Conservation (phyloP, 805 yeast species). For the Metschnikowia hibisci region DNA sequence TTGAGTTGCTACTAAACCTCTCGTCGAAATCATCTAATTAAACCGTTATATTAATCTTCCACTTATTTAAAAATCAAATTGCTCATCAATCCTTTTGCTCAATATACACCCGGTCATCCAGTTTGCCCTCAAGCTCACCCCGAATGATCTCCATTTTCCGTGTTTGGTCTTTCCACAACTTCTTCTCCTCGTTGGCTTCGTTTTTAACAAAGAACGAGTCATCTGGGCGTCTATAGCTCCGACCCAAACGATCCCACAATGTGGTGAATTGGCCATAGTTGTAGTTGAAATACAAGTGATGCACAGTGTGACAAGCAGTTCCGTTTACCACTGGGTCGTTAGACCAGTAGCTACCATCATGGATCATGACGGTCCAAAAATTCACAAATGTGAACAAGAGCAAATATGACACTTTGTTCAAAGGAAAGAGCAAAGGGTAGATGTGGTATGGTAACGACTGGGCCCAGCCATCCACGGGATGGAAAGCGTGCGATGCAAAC, state of each 20-base stretch:
- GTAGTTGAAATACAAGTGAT: constrained; percentile 94
- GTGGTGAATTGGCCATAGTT: constrained; percentile 98
- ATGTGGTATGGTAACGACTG: constrained; percentile 93
- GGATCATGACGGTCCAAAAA: constrained; percentile 98
- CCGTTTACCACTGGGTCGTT: constrained; percentile 94
- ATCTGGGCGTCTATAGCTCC: constrained; percentile 91
- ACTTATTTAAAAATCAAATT: too few relatives aligned
- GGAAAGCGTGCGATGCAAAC: constrained; percentile 97
- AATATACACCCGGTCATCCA: constrained; percentile 71
- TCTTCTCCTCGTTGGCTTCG: constrained; percentile 50
- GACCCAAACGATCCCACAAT: constrained; percentile 95
- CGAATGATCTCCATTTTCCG: constrained; percentile 75
- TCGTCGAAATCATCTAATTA: too few relatives aligned
- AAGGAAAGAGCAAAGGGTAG: constrained; percentile 87
- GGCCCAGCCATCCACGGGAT: constrained; percentile 92
- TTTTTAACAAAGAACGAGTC: constrained; percentile 64
- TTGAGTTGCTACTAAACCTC: too few relatives aligned
- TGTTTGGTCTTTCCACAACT: constrained; percentile 68
- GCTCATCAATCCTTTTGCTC: constrained; percentile 4
- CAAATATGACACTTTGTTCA: constrained; percentile 82
- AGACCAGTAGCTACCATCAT: constrained; percentile 93
- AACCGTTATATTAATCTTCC: too few relatives aligned
- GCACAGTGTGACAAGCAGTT: constrained; percentile 97
- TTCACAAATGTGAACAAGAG: constrained; percentile 84
- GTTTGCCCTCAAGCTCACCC: constrained; percentile 71